Conservation (phyloP, 2,329 filamentous ascomycete genomes). For the Scedosporium minutisporum region DNA sequence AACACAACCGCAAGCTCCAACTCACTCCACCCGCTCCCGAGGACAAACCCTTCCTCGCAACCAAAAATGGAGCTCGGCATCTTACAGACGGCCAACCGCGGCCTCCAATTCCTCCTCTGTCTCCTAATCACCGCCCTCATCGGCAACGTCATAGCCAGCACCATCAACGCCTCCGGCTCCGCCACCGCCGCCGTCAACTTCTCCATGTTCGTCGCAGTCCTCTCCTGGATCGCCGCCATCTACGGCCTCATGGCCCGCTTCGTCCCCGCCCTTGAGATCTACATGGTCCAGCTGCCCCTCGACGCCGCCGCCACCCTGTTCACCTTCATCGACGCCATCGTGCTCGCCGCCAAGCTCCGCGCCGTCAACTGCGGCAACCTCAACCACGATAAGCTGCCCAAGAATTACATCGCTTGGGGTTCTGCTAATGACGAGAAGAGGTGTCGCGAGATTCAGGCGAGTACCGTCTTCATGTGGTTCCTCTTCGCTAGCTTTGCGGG, state of each 20-base stretch:
- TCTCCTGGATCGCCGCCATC: conserved; percentile 56
- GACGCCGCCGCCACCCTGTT: conserved; percentile 56
- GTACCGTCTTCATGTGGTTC: conserved; percentile 71
- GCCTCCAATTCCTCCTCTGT: conserved; percentile 39
- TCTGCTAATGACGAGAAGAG: conserved; percentile 50
- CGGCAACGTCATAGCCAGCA: conserved; percentile 47
- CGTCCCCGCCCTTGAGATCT: conserved; percentile 40
- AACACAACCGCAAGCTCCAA: no score
- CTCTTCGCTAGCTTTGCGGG: conserved; percentile 54
- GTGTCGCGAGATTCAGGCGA: conserved; percentile 67
- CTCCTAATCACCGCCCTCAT: conserved; percentile 46
- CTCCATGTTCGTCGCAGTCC: conserved; percentile 59
- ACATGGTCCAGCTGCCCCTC: conserved; percentile 42
- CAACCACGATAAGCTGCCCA: conserved; percentile 17
- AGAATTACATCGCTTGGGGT: conserved; percentile 53
- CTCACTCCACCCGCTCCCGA: no score
- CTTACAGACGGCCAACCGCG: conserved; percentile 35
- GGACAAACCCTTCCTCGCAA: no score
- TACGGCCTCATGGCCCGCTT: conserved; percentile 50
- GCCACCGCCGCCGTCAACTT: conserved; percentile 46
- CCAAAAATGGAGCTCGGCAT: conserved; percentile 25
- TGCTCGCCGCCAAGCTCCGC: conserved; percentile 59
- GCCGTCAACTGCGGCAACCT: conserved; percentile 58
- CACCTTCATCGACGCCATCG: conserved; percentile 60
- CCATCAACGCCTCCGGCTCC: conserved; percentile 30